Evolutionary conservation across 2,329 filamentous ascomycete species (phyloP), one percentile per base, ranked within the genome.

Genomic region (Trichoderma cornu-damae): DNA sequence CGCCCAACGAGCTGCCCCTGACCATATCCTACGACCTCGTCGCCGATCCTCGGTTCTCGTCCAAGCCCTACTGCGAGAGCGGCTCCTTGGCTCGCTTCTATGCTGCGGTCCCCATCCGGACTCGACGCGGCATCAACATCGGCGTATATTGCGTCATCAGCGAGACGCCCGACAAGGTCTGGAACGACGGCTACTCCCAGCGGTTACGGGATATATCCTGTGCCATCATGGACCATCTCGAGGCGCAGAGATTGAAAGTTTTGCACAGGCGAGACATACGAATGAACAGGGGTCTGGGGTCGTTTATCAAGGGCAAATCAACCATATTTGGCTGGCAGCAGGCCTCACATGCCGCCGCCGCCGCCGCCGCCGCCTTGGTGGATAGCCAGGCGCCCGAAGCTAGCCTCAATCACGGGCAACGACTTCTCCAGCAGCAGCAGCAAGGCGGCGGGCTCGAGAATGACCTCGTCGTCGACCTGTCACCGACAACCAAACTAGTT

Each of bases 61-160:
- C 54, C 16, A 64, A 65, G n/a, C 58, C 65, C 0, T 69, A 65
- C 14, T 66, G 67, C 9, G 61, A 54, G 7, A 53, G 58, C 0
- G 64, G 67, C 24, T 0, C 58, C 59, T 1, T 63, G 65, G 14
- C 37, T 43, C 63, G 67, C 1, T 77, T 77, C 55, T 77, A 76
- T 42, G 73, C 73, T 0, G 74, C 67, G 0, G 71, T 75, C 0
- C 75, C 75, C 2, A 74, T 77, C 11, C 69, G 72, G 0, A 72
- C 72, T 0, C 67, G 62, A 0, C 62, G 67, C 3, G 74, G 73
- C 16, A 70, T 77, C 57, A 73, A 76, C 49, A 77, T 77, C 3
- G 75, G 75, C 3, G 70, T 73, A 0, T 71, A 70, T 8, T 73
- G 70, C 42, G 67, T 75, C 1, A 62, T 70, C 12, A 60, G 63